Evolutionary conservation across 2,329 filamentous ascomycete species (phyloP).

Genomic region (Colletotrichum orbiculare): DNA sequence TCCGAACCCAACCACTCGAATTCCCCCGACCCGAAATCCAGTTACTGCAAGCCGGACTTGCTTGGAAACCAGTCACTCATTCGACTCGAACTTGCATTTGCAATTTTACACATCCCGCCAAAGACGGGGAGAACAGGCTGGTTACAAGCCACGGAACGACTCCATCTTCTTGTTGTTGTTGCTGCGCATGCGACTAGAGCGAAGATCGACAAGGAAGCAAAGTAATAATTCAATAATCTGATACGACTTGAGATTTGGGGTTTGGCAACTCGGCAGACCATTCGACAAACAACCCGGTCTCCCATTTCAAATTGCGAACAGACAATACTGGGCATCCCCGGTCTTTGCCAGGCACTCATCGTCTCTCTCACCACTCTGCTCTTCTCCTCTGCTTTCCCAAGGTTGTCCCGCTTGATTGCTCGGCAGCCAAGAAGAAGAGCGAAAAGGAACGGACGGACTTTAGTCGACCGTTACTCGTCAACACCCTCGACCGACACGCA

Average conservation of each 20-base stretch:
- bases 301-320: constrained; percentile 35
- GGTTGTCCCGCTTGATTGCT: constrained; percentile 23
- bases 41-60: constrained; percentile 71
- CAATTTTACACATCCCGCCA: constrained; percentile 19
- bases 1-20: constrained; percentile 39
- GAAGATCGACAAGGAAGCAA: constrained; percentile 31
- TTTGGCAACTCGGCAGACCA: constrained; percentile 25
- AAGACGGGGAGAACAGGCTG: background rate
- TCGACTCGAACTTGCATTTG: constrained; percentile 26
- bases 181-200: background rate
- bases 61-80: constrained; percentile 64
- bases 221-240: constrained; percentile 35
- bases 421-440: constrained; percentile 24
- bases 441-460: constrained; percentile 18
- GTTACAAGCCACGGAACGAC: constrained; percentile 15
- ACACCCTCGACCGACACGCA: constrained; percentile 8
- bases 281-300: constrained; percentile 35
- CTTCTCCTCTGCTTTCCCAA: constrained; percentile 14
- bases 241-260: constrained; percentile 30
- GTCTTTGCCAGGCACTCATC: constrained; percentile 11
- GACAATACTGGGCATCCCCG: background rate
- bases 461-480: constrained; percentile 6
- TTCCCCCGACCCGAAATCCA: constrained; percentile 42
- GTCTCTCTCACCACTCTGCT: constrained; percentile 12
- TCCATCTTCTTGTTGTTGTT: too few species aligned